A percentile compares a stretch with the other conserved stretches of the same genome.
Conservation (phyloP, 192 early-diverging fungal species). For the Coemansia interrupta region DNA sequence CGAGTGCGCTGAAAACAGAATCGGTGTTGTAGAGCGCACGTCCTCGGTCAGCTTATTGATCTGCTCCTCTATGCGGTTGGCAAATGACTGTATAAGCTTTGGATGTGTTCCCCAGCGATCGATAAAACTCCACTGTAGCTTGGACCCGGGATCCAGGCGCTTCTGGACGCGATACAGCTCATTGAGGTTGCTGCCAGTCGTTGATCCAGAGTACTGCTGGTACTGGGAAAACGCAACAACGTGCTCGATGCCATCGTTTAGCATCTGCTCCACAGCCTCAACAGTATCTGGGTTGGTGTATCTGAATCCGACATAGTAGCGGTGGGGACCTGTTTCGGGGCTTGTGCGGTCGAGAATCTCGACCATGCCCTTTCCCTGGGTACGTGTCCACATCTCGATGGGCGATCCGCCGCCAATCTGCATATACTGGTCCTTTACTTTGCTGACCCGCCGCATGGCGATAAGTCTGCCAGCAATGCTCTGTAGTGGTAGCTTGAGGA, state of each 20-base stretch:
- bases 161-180: constrained; percentile 71
- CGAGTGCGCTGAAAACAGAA: constrained; percentile 95
- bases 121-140: constrained; percentile 90
- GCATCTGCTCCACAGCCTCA: constrained; percentile 72
- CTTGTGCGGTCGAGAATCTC: constrained; percentile 67
- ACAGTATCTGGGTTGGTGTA: constrained; percentile 80
- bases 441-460: constrained; percentile 75
- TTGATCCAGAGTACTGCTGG: constrained; percentile 95
- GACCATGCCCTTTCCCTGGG: constrained; percentile 78
- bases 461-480: constrained; percentile 66
- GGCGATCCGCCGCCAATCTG: constrained; percentile 94
- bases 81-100: constrained; percentile 78
- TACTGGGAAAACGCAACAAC: constrained; percentile 92
- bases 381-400: constrained; percentile 83
- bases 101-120: constrained; percentile 91
- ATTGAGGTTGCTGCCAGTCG: constrained; percentile 89
- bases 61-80: constrained; percentile 67
- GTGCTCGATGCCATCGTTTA: constrained; percentile 73
- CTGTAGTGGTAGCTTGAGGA: constrained; percentile 89
- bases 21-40: constrained; percentile 67
- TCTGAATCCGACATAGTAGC: constrained; percentile 88
- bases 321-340: constrained; percentile 82
- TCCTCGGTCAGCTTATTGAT: constrained; percentile 61
- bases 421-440: constrained; percentile 86
- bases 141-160: constrained; percentile 58